Conservation (phyloP, 805 yeast species). For the Saccharomycopsis amapae region DNA sequence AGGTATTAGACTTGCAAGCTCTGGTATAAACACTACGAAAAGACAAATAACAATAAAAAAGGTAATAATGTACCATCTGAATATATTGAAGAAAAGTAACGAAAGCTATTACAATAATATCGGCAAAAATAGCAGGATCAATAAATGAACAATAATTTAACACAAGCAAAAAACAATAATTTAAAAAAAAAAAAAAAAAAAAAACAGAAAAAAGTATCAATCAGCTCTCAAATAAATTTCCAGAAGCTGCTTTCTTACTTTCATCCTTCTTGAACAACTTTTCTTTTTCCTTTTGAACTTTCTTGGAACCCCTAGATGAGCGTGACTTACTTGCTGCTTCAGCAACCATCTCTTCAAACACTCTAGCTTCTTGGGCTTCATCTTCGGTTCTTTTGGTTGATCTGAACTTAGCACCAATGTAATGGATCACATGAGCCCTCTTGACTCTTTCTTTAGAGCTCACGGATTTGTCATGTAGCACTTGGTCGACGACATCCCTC, state of each 20-base stretch:
- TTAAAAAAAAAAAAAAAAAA: background rate
- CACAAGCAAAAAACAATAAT: background rate
- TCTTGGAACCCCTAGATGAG: constrained; percentile 34
- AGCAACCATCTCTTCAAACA: constrained; percentile 88
- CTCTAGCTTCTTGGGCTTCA: constrained; percentile 86
- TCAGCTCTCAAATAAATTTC: constrained; percentile 15
- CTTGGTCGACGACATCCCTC: constrained; percentile 74
- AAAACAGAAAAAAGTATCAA: background rate
- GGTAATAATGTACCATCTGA: background rate
- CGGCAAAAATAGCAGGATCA: background rate
- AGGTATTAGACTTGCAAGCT: too few relatives aligned
- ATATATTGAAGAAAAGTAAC: background rate
- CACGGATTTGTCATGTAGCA: constrained; percentile 63
- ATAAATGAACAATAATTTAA: background rate
- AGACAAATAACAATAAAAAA: too few relatives aligned
- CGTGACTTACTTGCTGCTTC: constrained; percentile 63
- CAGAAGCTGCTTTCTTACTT: constrained; percentile 15
- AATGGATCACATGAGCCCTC: constrained; percentile 73
- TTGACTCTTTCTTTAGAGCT: constrained; percentile 52
- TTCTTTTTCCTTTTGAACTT: constrained; percentile 13
- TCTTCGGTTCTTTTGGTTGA: constrained; percentile 67
- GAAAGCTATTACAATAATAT: background rate
- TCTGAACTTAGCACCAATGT: constrained; percentile 64
- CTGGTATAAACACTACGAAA: too few relatives aligned
- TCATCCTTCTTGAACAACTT: constrained; percentile 16